phyloP scores from a whole-genome alignment of 257 asterid genomes.

The Salvia hispanica region DNA sequence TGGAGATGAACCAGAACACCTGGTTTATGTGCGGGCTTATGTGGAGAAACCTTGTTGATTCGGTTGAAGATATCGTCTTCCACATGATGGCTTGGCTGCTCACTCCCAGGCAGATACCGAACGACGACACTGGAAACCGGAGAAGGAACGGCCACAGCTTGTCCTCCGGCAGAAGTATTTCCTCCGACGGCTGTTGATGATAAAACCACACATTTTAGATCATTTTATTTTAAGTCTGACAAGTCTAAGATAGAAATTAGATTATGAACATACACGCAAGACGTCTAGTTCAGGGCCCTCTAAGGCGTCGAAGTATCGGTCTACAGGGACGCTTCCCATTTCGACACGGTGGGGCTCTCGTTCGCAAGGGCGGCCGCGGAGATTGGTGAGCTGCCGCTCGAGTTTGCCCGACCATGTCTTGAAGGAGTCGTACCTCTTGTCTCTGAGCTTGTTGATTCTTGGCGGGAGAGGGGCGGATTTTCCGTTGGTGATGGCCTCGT shows the following conservation, averaged over 20 bases:
- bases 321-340: conserved; percentile 45
- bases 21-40: conserved; percentile 58
- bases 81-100: conserved; percentile 97
- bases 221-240: no score
- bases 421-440: conserved; percentile 70
- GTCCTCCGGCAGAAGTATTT: conserved; percentile 71
- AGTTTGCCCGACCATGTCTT: conserved; percentile 80
- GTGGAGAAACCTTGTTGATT: conserved; percentile 66
- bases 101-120: conserved; percentile 85
- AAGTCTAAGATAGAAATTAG: no score
- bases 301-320: conserved; percentile 82
- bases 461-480: conserved; percentile 43
- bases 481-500: conserved; percentile 29
- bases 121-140: conserved; percentile 75
- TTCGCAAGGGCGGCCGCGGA: conserved; percentile 49
- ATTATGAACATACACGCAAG: conserved; percentile 28
- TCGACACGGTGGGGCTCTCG: conserved; percentile 44
- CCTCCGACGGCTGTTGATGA: conserved; percentile 48
- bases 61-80: conserved; percentile 69
- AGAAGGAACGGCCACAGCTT: conserved; percentile 89
- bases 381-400: conserved; percentile 68
- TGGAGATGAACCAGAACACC: conserved; percentile 61
- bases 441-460: conserved; percentile 42
- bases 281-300: conserved; percentile 87
- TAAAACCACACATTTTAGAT: no score